Conservation (phyloP, 2,329 filamentous ascomycete species). For the Cladophialophora bantiana region DNA sequence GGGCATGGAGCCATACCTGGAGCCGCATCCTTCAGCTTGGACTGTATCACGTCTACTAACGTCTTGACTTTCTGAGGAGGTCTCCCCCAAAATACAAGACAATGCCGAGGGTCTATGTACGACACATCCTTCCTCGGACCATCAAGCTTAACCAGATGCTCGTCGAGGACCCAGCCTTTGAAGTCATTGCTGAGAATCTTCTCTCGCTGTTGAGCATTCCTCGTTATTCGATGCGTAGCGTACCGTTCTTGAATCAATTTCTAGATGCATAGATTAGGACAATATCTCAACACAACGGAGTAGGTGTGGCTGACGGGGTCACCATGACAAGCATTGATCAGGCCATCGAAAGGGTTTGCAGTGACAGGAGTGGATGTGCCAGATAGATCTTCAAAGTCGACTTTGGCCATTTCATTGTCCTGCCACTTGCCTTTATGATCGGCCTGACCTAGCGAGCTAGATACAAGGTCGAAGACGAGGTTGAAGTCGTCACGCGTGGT, state of each 20-base stretch:
- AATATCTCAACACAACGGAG: conserved; percentile 20
- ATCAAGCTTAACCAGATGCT: conserved; percentile 73
- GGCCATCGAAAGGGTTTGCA: conserved; percentile 77
- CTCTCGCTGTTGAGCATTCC: conserved; percentile 76
- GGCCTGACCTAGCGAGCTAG: conserved; percentile 17
- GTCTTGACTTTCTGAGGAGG: conserved; percentile 75
- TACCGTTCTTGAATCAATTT: conserved; percentile 75
- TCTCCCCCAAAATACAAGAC: conserved; percentile 86
- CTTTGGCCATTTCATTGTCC: conserved; percentile 40
- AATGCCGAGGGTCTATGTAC: conserved; percentile 78
- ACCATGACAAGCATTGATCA: conserved; percentile 72
- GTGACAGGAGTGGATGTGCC: conserved; percentile 45
- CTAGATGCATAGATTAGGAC: conserved; percentile 51
- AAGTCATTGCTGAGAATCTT: conserved; percentile 74
- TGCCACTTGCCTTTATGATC: not conserved
- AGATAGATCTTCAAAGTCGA: conserved; percentile 48
- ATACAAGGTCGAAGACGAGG: conserved; percentile 14
- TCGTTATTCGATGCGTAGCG: conserved; percentile 72
- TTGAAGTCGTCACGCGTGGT: conserved; percentile 2
- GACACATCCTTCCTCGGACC: conserved; percentile 68
- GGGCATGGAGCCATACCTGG: conserved; percentile 65
- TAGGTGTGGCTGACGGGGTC: conserved; percentile 62
- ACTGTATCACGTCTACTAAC: conserved; percentile 73
- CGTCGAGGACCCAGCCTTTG: conserved; percentile 75
- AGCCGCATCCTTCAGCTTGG: conserved; percentile 66